Evolutionary conservation across 2,329 filamentous ascomycete species (phyloP).

Genomic region (Juglanconis sp.): DNA sequence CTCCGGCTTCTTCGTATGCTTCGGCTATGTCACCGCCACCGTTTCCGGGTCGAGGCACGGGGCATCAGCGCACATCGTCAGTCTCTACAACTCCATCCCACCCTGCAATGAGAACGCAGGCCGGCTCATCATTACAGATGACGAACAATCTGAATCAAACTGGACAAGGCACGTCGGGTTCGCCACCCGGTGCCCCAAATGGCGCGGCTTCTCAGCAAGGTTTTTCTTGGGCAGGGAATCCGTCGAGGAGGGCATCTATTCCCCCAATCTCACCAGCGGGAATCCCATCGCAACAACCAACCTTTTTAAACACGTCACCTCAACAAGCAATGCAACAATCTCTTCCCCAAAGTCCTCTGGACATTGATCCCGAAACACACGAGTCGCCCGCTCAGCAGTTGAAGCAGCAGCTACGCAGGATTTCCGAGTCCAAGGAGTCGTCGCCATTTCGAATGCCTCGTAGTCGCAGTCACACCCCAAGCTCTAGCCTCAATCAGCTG

Average conservation of each 20-base stretch:
- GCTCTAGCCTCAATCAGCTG: slow-evolving; percentile 12
- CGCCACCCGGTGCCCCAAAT: not conserved
- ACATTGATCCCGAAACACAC: slow-evolving; percentile 10
- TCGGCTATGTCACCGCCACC: slow-evolving; percentile 21
- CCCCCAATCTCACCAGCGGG: slow-evolving; percentile 15
- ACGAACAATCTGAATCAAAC: slow-evolving; percentile 9
- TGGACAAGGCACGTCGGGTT: not conserved
- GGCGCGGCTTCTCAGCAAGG: not conserved
- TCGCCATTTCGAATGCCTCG: slow-evolving; percentile 3
- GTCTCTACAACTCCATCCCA: slow-evolving; percentile 27
- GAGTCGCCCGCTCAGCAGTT: slow-evolving; percentile 17
- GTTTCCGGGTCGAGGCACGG: slow-evolving; percentile 8
- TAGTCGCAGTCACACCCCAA: slow-evolving; percentile 14
- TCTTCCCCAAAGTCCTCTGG: slow-evolving; percentile 3
- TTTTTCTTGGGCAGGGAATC: not conserved
- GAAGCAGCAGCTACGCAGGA: slow-evolving; percentile 18
- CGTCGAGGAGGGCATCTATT: slow-evolving; percentile 2
- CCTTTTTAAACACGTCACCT: slow-evolving; percentile 11
- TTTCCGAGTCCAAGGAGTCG: slow-evolving; percentile 15
- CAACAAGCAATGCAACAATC: slow-evolving; percentile 10
- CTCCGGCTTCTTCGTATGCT: slow-evolving; percentile 15
- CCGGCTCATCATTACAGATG: slow-evolving; percentile 19
- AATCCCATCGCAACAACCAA: slow-evolving; percentile 17
- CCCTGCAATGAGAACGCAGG: slow-evolving; percentile 35
- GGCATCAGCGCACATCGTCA: slow-evolving; percentile 17